Evolutionary conservation across 768 basidiomycete species (phyloP), one percentile per base, ranked within the genome.

Genomic region (Macrolepiota dolichaula): DNA sequence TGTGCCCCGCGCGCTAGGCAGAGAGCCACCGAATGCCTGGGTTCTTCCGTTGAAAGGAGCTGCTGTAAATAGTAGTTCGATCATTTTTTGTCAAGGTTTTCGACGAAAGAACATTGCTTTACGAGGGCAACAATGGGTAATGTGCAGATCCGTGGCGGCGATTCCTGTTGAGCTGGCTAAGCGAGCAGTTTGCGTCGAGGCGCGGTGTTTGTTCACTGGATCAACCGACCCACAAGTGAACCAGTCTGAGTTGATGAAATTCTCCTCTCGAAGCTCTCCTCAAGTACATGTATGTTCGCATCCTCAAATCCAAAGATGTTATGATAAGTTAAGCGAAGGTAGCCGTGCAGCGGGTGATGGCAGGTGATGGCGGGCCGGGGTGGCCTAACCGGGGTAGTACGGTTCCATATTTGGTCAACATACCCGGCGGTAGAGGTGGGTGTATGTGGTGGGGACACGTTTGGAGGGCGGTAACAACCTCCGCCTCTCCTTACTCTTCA

Each of bases 361-460:
- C 10, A 4, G 24, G 15, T 27, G 57, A 29, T 50, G 56, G 56
- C 42, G 40, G 55, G 27, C 36, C 36, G 35, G 25, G 12, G 11
- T 49, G 55, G 42, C 50, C 58, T 50, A 52, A 46, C 58, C 51
- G 58, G 51, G 40, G 51, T 59, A 37, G 19, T 10, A 19, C 38
- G 58, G 38, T 54, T n/a, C 51, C 59, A n/a, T 60, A 53, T 44
- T 53, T 53, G 12, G 51, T 17, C 3, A 44, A 22, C 17, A n/a
- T 51, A 59, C 25, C n/a, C 49, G 49, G 47, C 7, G 29, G 11
- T 47, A n/a, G 17, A 40, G 19, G 13, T 11, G 11, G 47, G 11
- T n/a, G 36, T 37, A 38, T 54, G 52, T 47, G 40, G 40, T 55
- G 55, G 40, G 44, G 55, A 56, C 55, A 56, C 44, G 55, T 56